Base-by-base conservation (phyloP, 2,329 filamentous ascomycete genomes). In the Cordyceps pruinosa region DNA sequence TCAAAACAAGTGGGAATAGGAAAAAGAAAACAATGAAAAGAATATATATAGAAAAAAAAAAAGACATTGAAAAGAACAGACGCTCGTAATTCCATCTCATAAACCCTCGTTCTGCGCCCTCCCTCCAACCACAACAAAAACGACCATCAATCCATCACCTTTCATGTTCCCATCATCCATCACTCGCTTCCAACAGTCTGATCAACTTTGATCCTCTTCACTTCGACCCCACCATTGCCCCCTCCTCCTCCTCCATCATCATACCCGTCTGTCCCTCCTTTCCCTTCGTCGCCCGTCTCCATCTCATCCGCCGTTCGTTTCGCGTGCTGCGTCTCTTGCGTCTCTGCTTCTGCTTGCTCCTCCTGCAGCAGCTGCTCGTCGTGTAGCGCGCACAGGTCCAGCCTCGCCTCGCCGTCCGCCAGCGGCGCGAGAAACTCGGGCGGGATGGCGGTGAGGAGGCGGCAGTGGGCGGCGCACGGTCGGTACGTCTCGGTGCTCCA, bases 401-500 rank as follows among this genome's bases (percentile, higher is more conserved):
- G 59, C 26, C 66, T 65, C 6, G 59, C 60, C 60, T 73, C 71
- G 8, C 67, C 71, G 3, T 69, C 65, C 5, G 50, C 35, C 17
- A 73, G 48, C 1, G 67, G 64, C 17, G 66, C 62, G 68, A 73
- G 66, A 21, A 68, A 62, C 4, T 69, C 68, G 0, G 68, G 68
- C 2, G 71, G 70, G 39, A 73, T 73, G 4, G 70, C 70, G 25
- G 70, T 73, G 17, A 60, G 63, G 19, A 73, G 65, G 37, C 66
- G 62, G 48, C 71, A 73, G 23, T 62, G 66, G 21, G 44, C 56
- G 26, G 70, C 61, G 32, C 71, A 73, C 12, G 71, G 66, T 56
- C 71, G 67, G 52, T 73, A 73, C 3, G 64, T 66, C 30, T 67
- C 66, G 6, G 68, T 67, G 9, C 62, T 69, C 71, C 71, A 73